Percentiles rank a stretch among this genome's conserved stretches.
Evolutionary conservation across 2,329 filamentous ascomycete species (phyloP).

Genomic region (Aspergillus aculeatus): DNA sequence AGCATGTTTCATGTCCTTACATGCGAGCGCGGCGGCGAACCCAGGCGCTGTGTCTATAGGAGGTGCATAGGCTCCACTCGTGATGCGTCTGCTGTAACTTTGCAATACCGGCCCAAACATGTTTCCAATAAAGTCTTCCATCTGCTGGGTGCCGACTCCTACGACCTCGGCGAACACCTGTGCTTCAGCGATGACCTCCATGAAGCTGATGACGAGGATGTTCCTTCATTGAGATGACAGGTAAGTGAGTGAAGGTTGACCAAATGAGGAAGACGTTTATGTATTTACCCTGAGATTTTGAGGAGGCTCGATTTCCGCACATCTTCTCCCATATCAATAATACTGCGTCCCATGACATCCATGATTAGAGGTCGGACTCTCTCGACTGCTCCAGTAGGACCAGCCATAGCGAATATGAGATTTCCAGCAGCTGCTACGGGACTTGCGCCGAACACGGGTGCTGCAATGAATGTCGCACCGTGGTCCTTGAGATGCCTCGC

Average conservation of each 20-base stretch:
- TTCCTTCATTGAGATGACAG: slow-evolving; percentile 35
- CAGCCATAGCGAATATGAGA: slow-evolving; percentile 50
- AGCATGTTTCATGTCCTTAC: slow-evolving; percentile 18
- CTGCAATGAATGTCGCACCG: slow-evolving; percentile 43
- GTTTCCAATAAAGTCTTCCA: slow-evolving; percentile 41
- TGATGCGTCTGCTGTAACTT: slow-evolving; percentile 21
- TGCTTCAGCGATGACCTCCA: slow-evolving; percentile 51
- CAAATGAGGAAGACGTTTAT: too few relatives aligned
- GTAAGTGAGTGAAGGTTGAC: too few relatives aligned
- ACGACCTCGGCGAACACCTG: slow-evolving; percentile 52
- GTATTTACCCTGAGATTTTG: slow-evolving; percentile 45
- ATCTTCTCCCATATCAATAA: slow-evolving; percentile 47
- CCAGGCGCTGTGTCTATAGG: slow-evolving; percentile 11
- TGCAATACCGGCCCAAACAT: slow-evolving; percentile 20
- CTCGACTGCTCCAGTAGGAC: slow-evolving; percentile 37
- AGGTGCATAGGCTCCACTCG: slow-evolving; percentile 20
- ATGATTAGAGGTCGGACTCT: slow-evolving; percentile 39
- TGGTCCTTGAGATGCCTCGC: slow-evolving; percentile 27
- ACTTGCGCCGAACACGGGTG: slow-evolving; percentile 54
- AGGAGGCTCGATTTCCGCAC: slow-evolving; percentile 47
- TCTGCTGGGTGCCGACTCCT: slow-evolving; percentile 38
- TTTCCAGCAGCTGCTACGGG: slow-evolving; percentile 49
- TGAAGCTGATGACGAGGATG: slow-evolving; percentile 51
- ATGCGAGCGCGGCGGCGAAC: slow-evolving; percentile 18
- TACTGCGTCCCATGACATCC: slow-evolving; percentile 32